Evolutionary conservation across 805 yeast genomes (phyloP).

Genomic region (Barnettozyma californica): DNA sequence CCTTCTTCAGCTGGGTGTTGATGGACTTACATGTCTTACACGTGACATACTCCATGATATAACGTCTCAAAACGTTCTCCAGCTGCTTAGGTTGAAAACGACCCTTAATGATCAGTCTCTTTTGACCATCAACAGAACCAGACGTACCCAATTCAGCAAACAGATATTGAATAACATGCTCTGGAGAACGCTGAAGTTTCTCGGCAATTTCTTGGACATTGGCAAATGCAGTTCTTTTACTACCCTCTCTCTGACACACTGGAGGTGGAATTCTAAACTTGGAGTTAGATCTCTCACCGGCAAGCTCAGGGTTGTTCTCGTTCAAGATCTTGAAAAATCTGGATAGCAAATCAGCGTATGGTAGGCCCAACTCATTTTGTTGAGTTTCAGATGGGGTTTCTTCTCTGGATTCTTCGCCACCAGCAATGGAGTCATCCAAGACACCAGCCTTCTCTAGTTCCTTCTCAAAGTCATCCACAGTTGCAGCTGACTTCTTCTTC

Average conservation of each 20-base stretch:
- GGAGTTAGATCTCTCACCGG: conserved; percentile 90
- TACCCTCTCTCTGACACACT: conserved; percentile 93
- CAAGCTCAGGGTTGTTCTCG: conserved; percentile 95
- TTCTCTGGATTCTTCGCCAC: conserved; percentile 19
- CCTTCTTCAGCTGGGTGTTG: conserved; percentile 94
- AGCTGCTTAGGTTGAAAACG: conserved; percentile 96
- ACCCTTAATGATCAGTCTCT: conserved; percentile 95
- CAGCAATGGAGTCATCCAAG: conserved; percentile 29
- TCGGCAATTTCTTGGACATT: conserved; percentile 93
- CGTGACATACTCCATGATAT: conserved; percentile 94
- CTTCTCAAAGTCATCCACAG: conserved; percentile 78
- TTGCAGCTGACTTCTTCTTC: conserved; percentile 53
- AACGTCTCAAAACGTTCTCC: conserved; percentile 93
- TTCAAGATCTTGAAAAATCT: conserved; percentile 84
- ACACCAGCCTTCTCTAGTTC: conserved; percentile 89
- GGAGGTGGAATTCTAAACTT: conserved; percentile 98
- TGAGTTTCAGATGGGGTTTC: conserved; percentile 24
- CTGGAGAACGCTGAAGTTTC: conserved; percentile 93
- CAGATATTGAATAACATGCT: conserved; percentile 92
- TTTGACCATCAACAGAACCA: conserved; percentile 97
- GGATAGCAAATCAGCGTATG: conserved; percentile 71
- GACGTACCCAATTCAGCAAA: conserved; percentile 99
- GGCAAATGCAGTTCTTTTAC: conserved; percentile 92
- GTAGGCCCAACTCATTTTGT: conserved; percentile 50
- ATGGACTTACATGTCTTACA: conserved; percentile 98